Conservation (phyloP, 495 filamentous ascomycete genomes). For the Xylaria intraflava region DNA sequence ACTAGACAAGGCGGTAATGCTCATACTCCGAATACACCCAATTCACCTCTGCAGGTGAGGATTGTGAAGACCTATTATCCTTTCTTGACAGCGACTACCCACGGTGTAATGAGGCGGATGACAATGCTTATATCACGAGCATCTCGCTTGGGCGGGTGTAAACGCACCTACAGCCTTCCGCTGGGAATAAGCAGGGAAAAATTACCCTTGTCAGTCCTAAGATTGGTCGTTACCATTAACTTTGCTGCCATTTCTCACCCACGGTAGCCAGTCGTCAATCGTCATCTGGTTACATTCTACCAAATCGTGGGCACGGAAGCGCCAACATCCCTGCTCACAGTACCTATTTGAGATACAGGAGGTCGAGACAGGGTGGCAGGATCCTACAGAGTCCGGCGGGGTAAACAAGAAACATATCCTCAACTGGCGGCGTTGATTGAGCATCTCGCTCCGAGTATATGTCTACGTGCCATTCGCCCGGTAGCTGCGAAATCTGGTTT, state of each 20-base stretch:
- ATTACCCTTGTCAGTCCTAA: too few species aligned
- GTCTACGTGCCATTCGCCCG: background rate
- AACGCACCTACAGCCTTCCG: background rate
- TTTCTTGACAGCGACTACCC: background rate
- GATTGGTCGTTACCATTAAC: too few species aligned
- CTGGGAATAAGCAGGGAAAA: background rate
- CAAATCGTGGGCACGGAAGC: background rate
- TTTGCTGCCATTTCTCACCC: background rate
- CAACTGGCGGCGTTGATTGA: background rate
- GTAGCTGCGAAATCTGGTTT: background rate
- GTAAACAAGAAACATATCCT: background rate
- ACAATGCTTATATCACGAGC: background rate
- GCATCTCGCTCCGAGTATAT: background rate
- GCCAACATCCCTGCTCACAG: slow-evolving; percentile 6
- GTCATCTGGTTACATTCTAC: background rate
- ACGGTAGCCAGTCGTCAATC: too few species aligned
- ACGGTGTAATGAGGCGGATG: background rate
- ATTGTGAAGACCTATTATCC: background rate
- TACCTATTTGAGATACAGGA: background rate
- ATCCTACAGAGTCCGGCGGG: slow-evolving; percentile 1
- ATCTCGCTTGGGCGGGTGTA: background rate
- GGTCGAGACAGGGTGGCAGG: background rate
- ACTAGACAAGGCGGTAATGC: background rate
- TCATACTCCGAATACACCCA: background rate
- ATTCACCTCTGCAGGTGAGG: background rate